Conservation (phyloP, 176 grass and related monocot genomes). For the Bromus sterilis region DNA sequence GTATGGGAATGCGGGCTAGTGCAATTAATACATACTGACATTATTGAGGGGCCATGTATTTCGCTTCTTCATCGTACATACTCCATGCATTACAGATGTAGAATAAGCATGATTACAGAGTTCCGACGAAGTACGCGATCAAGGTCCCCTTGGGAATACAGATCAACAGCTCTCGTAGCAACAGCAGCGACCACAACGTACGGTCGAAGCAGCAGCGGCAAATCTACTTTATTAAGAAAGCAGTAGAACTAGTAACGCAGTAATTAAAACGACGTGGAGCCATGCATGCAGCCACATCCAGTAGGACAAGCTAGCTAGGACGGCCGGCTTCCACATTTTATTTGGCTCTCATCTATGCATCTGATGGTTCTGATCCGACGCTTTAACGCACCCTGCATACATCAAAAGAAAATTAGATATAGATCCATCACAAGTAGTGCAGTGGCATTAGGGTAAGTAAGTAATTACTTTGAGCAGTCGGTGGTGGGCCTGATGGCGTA, state of each 20-base stretch:
- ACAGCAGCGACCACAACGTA: background rate
- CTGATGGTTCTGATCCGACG: background rate
- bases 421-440: background rate
- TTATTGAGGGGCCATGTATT: background rate
- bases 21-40: background rate
- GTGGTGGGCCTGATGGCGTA: conserved; percentile 27
- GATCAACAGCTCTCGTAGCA: background rate
- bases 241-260: background rate
- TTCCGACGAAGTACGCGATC: background rate
- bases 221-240: background rate
- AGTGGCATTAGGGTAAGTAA: background rate
- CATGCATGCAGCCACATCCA: background rate
- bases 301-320: background rate
- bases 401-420: background rate
- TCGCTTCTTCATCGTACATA: background rate
- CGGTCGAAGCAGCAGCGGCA: background rate
- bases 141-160: background rate
- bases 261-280: background rate
- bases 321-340: background rate
- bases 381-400: conserved; percentile 10
- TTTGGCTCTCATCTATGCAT: background rate
- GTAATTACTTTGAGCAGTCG: conserved; percentile 34
- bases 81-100: background rate
- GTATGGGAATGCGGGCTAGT: too few relatives aligned
- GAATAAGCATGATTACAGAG: background rate